phyloP scores from a whole-genome alignment of 2,329 filamentous ascomycete genomes.

The Colletotrichum chrysophilum region DNA sequence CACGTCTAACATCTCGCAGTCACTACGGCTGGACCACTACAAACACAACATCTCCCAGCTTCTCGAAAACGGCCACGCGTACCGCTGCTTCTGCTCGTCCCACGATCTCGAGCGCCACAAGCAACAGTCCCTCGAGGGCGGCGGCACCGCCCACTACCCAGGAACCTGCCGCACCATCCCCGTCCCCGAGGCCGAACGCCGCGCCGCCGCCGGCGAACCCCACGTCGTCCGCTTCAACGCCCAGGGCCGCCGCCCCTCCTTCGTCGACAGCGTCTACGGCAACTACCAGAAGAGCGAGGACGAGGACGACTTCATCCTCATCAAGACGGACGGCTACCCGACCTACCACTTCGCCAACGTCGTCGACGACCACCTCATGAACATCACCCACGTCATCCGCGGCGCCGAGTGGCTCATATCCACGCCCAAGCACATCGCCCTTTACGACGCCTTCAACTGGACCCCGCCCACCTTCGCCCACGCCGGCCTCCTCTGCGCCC shows the following conservation, averaged over 20 bases:
- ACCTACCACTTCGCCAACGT: constrained; percentile 99
- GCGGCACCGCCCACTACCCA: constrained; percentile 52
- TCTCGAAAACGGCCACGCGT: constrained; percentile 75
- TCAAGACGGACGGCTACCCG: constrained; percentile 90
- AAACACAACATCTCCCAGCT: constrained; percentile 72
- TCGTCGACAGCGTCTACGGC: constrained; percentile 83
- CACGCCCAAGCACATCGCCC: constrained; percentile 73
- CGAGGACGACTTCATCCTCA: constrained; percentile 83
- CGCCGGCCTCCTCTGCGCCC: constrained; percentile 75
- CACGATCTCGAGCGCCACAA: constrained; percentile 73
- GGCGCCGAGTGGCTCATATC: constrained; percentile 97
- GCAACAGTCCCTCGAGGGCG: constrained; percentile 61
- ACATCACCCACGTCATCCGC: constrained; percentile 93
- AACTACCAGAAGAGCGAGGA: constrained; percentile 58
- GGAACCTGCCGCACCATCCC: constrained; percentile 75
- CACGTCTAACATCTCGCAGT: constrained; percentile 51
- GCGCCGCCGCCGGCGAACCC: constrained; percentile 70
- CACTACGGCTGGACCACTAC: constrained; percentile 79
- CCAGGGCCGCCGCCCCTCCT: constrained; percentile 61
- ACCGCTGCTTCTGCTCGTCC: constrained; percentile 89
- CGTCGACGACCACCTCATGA: constrained; percentile 93
- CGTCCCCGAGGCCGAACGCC: constrained; percentile 70
- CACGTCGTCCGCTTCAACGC: constrained; percentile 82
- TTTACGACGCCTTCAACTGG: constrained; percentile 84
- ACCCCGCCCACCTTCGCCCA: constrained; percentile 77